Evolutionary conservation across 768 basidiomycete genomes (phyloP).

Genomic region (Boletellus ananas): DNA sequence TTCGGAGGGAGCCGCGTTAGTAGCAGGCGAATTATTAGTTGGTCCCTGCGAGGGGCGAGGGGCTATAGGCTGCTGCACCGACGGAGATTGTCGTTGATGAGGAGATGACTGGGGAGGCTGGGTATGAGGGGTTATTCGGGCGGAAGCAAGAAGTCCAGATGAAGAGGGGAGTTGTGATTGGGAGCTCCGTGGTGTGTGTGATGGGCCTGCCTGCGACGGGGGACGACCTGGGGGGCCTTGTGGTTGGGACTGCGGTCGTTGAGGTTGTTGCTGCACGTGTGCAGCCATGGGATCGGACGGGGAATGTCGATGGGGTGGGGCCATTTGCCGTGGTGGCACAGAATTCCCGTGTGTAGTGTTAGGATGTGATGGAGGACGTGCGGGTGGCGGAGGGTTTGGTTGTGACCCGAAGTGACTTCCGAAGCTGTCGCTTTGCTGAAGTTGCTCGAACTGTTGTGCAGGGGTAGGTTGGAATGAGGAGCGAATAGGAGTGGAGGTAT

Average conservation of each 20-base stretch:
- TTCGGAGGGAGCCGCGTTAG: conserved; percentile 26
- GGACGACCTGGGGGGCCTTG: conserved; percentile 47
- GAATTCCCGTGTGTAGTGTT: conserved; percentile 28
- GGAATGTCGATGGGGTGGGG: conserved; percentile 42
- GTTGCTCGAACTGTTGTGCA: conserved; percentile 60
- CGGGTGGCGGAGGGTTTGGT: conserved; percentile 37
- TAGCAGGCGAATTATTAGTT: conserved; percentile 20
- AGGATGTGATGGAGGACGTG: conserved; percentile 45
- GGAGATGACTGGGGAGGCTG: conserved; percentile 32
- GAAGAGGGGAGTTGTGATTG: conserved; percentile 35
- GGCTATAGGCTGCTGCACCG: conserved; percentile 35
- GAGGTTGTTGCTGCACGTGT: conserved; percentile 38
- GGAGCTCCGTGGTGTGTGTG: conserved; percentile 45
- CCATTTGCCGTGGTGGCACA: conserved; percentile 32
- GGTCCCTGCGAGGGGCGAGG: conserved; percentile 34
- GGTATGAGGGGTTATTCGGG: conserved; percentile 35
- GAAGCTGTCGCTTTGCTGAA: conserved; percentile 41
- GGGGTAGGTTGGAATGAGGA: conserved; percentile 52
- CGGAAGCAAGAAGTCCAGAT: conserved; percentile 23
- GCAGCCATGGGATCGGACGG: conserved; percentile 44
- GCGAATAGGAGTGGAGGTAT: conserved; percentile 36
- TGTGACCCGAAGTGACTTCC: conserved; percentile 34
- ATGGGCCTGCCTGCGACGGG: conserved; percentile 46
- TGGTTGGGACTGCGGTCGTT: conserved; percentile 60
- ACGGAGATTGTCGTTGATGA: conserved; percentile 33